Base-by-base conservation (phyloP, 1,139 yeast genomes). In the Suzukiozyma palmioleophila region DNA sequence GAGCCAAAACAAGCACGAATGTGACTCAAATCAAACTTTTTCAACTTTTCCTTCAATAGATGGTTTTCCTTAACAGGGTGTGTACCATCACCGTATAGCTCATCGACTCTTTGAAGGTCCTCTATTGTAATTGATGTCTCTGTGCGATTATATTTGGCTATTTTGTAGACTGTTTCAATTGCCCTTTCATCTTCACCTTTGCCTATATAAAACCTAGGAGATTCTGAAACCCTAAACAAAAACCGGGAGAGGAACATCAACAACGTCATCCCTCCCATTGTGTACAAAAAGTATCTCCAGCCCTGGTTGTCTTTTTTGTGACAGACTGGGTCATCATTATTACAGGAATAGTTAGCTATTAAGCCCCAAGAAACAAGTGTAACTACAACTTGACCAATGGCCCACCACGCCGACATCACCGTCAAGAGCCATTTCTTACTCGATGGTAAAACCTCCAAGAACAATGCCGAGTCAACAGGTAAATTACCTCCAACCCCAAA, bases 401-500 rank as follows among this genome's bases (percentile, higher is more conserved):
- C 64, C 75, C 75, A 69, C 69, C 71, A 69, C 8, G 56, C 51
- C 3, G 71, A 62, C 72, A 69, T 66, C 22, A 65, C 68, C 0
- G 74, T 67, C 43, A 69, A 59, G 7, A 69, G 48, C 70, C 71
- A 69, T 40, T 64, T 66, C 35, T 69, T 56, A 11, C 51, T 52
- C 3, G 59, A 51, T 1, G 75, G 75, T 15, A 69, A 52, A 3
- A 72, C 68, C 43, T 69, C 75, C 36, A 69, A 48, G 45, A 69
- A 67, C n/a, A 69, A 59, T 3, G 75, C 73, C 22, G 69, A 63
- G 44, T 69, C 75, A 3, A 69, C 73, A 0, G 74, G 74, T 32
- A 67, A 54, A 42, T 68, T 67, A 1, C 75, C 75, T 2, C 75
- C 75, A 5, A 69, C 75, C 0, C 75, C 75, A 49, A 67, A 62